Evolutionary conservation across 2,329 filamentous ascomycete genomes (phyloP), one percentile per base, ranked within the genome.

Genomic region (Cryphonectria nitschkei): DNA sequence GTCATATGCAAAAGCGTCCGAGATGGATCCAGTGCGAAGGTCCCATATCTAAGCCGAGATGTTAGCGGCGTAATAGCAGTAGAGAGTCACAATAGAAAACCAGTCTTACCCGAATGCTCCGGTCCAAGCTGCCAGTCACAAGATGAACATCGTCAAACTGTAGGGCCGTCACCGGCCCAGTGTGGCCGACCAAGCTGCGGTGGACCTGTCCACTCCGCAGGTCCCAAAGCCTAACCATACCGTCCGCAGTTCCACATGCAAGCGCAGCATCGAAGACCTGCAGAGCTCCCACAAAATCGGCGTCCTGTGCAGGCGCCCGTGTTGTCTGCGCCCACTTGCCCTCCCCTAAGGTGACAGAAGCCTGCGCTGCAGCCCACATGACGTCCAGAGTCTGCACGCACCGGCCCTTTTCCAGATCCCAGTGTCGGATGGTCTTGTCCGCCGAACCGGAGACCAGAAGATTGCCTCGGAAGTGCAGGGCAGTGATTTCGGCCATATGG

Each of bases 351-450:
- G 88, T 90, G 54, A 90, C 89, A 13, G 90, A 93, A 16, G 94
- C 93, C 82, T 98, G 95, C 2, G 96, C 95, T 5, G 96, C 95
- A 13, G 96, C 96, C 96, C 96, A 99, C 80, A 99, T 92, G 8
- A 99, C 95, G 81, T 99, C 96, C 65, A 99, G 85, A 2, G 96
- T 99, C 82, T 99, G 96, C 68, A 99, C 93, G 80, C 96, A 98
- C 65, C 96, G 92, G n/a, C 96, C 96, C 80, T 95, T 98, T 77
- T 95, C 93, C 65, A 99, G 86, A 84, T 99, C 96, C 96, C 96
- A 99, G 80, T 99, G 96, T 61, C 96, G 91, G 69, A 99, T 85
- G 1, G 96, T 99, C 86, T 99, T 99, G 83, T 99, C 96, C 0
- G 96, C 92, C 9, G 95, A 98, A 16, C 96, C 96, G 1, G 96